Evolutionary conservation across 2,329 filamentous ascomycete species (phyloP).

Genomic region (Microsporum canis): DNA sequence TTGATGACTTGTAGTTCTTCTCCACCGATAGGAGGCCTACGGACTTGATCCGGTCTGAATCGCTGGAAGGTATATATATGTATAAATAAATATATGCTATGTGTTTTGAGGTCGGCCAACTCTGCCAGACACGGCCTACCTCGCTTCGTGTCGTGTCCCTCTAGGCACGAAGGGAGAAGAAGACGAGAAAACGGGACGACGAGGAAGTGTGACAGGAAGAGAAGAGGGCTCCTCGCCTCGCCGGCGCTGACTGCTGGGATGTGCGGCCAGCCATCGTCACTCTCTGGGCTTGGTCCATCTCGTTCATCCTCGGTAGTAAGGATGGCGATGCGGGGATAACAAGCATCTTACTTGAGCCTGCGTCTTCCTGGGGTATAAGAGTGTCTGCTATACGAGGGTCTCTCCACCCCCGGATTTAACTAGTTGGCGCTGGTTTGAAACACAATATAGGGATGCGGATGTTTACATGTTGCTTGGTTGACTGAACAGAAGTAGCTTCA

Average conservation of each 20-base stretch:
- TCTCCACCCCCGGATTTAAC: not conserved
- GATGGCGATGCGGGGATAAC: not conserved
- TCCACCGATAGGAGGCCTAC: not conserved
- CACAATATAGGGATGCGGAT: not conserved
- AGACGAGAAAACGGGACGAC: not conserved
- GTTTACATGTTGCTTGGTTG: not conserved
- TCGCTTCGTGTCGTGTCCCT: not conserved
- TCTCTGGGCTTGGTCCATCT: not conserved
- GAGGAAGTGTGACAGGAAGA: not conserved
- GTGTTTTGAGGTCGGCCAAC: not conserved
- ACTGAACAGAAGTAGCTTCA: not conserved
- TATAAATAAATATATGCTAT: too few species aligned
- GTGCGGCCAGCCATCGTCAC: not conserved
- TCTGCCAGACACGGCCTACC: not conserved
- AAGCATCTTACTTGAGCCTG: not conserved
- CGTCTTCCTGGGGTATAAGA: not conserved
- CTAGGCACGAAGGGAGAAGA: not conserved
- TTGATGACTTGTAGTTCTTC: not conserved
- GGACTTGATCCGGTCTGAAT: not conserved
- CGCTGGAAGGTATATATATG: too few species aligned
- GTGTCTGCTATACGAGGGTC: not conserved
- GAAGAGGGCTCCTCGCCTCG: not conserved
- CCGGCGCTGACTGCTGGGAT: not conserved
- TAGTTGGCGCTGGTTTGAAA: not conserved
- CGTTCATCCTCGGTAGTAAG: not conserved